phyloP scores from a whole-genome alignment of 177 flowering plant species.

The Vitis hybrid region DNA sequence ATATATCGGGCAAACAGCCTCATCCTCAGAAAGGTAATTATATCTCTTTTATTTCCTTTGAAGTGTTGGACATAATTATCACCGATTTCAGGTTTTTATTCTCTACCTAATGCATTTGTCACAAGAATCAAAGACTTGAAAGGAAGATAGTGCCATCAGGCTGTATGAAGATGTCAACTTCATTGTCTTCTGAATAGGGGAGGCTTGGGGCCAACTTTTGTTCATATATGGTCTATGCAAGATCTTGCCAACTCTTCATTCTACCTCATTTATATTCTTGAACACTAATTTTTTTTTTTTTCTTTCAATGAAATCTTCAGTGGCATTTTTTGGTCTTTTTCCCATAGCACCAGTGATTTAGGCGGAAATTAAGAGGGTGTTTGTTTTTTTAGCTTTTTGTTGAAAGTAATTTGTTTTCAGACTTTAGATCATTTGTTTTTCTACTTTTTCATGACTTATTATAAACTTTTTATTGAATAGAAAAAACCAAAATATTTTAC shows the following conservation, averaged over 20 bases:
- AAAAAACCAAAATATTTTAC: too few species aligned
- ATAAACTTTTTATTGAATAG: too few species aligned
- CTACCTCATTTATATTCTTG: background rate
- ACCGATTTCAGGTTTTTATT: slow-evolving; percentile 6
- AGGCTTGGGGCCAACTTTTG: background rate
- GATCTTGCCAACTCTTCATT: background rate
- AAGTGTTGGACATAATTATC: background rate
- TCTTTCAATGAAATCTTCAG: too few species aligned
- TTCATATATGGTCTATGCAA: background rate
- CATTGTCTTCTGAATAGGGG: background rate
- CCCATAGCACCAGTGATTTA: too few species aligned
- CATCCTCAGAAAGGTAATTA: slow-evolving; percentile 71
- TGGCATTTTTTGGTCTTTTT: too few species aligned
- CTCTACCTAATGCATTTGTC: background rate
- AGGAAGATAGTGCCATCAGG: background rate
- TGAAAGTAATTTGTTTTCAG: too few species aligned
- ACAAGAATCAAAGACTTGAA: background rate
- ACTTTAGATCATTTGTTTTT: too few species aligned
- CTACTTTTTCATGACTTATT: too few species aligned
- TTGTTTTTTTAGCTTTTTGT: too few species aligned
- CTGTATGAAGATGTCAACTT: background rate
- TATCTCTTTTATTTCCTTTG: background rate
- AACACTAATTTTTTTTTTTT: too few species aligned
- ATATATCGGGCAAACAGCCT: slow-evolving; percentile 85
- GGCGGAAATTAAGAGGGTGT: too few species aligned